Base-by-base conservation (phyloP, 2,329 filamentous ascomycete species). In the Botrytis hyacinthi region DNA sequence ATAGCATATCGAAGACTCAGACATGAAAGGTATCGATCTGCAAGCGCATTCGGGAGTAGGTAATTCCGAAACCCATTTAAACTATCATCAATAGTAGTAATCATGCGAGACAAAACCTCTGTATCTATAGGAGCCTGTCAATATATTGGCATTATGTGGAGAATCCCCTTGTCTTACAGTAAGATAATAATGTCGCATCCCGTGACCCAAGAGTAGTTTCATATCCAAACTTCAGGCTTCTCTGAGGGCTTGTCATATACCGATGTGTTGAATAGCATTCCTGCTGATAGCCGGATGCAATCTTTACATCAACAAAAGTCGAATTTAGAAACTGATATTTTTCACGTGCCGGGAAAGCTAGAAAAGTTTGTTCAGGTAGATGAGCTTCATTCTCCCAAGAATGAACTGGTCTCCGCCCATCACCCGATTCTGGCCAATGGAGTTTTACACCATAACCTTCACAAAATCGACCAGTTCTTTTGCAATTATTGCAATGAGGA, bases 1-100 rank as follows among this genome's bases (percentile, higher is more conserved):
- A 85, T 86, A 37, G 84, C 83, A 71, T 85, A 82, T 63, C 82
- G 80, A 32, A 86, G 4, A 83, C 82, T 44, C 82, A 80, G 44
- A 44, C 66, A 73, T 35, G 72, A 70, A 22, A 78, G 76, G 54
- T 82, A 82, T 8, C 78, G 75, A 26, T 74, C 78, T 1, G 81
- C 79, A 6, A 86, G 76, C 1, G 84, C 84, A 83, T 86, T 85
- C 48, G 84, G 85, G 1, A 86, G 78, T 7, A 86, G 77, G 73
- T 84, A 81, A 48, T 82, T 80, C 51, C 83, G 83, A 75, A 86
- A 86, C 14, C 85, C 85, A 75, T 86, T 86, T 71, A 82, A 80
- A 73, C 83, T 78, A 70, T 85, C 82, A 63, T 85, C 83, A 6
- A 85, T 86, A 5, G 84, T 86, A 62, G 86, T 84, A 81, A 86